These are phyloP conservation scores for Spergularia azorica DNA, from an alignment of 179 eudicot species.

Conservation along the genomic window DNA sequence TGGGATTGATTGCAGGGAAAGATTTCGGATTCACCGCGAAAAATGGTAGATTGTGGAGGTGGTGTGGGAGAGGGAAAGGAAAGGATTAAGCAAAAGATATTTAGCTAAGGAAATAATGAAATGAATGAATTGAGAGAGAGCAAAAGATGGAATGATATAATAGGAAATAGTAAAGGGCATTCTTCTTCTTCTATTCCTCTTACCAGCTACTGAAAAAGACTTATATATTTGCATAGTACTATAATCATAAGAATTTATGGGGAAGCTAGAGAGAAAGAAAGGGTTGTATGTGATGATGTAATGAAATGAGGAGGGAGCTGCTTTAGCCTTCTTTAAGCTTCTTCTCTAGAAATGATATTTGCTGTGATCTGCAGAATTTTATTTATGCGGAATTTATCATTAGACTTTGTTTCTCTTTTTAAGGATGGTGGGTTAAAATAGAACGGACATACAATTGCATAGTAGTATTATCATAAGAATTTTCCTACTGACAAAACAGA, in stretches of 20 bases:
- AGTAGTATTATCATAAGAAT: too few relatives aligned
- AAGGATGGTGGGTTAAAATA: constrained; percentile 6
- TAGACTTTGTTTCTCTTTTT: constrained; percentile 5
- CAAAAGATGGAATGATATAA: neutral
- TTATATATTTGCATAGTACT: constrained; percentile 7
- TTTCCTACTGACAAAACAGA: too few relatives aligned
- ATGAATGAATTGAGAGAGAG: constrained; percentile 1
- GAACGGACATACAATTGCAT: neutral
- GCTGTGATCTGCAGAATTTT: constrained; percentile 2
- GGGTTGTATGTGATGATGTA: constrained; percentile 11
- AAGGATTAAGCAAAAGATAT: constrained; percentile 3
- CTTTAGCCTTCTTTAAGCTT: constrained; percentile 43
- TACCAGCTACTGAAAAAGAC: constrained; percentile 45
- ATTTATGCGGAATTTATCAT: constrained; percentile 14
- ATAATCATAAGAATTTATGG: neutral
- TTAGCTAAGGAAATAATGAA: constrained; percentile 22
- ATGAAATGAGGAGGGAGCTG: constrained; percentile 6
- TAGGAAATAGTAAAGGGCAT: neutral
- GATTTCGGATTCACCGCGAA: constrained; percentile 25
- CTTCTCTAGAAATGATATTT: neutral
- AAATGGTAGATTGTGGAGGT: constrained; percentile 27
- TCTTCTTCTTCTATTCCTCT: neutral
- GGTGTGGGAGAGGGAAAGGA: constrained; percentile 9
- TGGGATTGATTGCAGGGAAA: constrained; percentile 42
- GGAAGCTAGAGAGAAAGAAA: neutral